phyloP scores from a whole-genome alignment of 208 protist species.

The Acanthamoeba royreba region DNA sequence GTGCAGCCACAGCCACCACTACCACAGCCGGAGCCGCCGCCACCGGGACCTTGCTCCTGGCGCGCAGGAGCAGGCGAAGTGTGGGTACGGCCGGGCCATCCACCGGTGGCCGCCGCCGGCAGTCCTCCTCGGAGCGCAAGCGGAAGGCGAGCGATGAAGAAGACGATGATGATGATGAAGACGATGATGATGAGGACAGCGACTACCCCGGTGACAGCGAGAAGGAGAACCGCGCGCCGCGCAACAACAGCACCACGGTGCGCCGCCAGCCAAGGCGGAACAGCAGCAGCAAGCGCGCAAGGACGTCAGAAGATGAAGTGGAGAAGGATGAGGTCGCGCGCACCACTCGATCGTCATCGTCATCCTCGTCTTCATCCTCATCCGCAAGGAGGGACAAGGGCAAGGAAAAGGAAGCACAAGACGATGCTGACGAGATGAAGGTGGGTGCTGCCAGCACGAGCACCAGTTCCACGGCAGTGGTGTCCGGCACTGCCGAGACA shows the following conservation, averaged over 20 bases:
- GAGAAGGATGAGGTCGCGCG: not conserved
- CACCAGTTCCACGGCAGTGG: not conserved
- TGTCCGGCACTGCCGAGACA: not conserved
- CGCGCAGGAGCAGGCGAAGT: too few relatives aligned
- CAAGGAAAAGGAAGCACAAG: not conserved
- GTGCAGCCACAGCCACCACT: too few relatives aligned
- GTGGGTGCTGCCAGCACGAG: not conserved
- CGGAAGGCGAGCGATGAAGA: not conserved
- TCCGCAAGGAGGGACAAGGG: not conserved
- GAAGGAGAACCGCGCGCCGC: not conserved
- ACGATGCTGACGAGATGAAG: not conserved
- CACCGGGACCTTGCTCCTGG: too few relatives aligned
- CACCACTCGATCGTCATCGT: not conserved
- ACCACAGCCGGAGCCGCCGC: too few relatives aligned
- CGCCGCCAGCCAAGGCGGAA: too few relatives aligned
- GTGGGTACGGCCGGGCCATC: too few relatives aligned
- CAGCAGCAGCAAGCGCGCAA: too few relatives aligned
- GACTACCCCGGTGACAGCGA: not conserved
- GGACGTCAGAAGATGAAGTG: too few relatives aligned
- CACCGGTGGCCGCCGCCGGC: not conserved
- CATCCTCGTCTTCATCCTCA: too few relatives aligned
- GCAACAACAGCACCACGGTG: not conserved
- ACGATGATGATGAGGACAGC: not conserved
- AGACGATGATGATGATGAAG: not conserved
- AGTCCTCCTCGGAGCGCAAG: not conserved